Evolutionary conservation across 441 rosid species (phyloP).

Genomic region (Bruguiera hainesii): DNA sequence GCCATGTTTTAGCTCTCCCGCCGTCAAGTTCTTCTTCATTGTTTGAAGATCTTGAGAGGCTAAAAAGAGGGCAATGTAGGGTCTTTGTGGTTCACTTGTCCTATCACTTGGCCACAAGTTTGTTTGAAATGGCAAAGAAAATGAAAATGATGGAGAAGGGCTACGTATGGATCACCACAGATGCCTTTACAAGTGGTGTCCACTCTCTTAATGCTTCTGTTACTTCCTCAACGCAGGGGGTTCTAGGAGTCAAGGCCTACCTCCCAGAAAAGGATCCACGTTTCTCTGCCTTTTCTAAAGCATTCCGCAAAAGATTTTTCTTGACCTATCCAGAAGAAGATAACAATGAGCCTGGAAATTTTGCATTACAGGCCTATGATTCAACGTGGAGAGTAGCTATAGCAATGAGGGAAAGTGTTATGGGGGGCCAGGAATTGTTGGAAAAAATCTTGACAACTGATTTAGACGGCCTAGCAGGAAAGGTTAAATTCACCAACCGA

Average conservation of each 20-base stretch:
- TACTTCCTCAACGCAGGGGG: slow-evolving; percentile 28
- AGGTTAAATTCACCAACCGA: slow-evolving; percentile 17
- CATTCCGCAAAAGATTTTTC: slow-evolving; percentile 20
- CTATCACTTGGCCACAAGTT: background rate
- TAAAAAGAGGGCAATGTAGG: slow-evolving; percentile 18
- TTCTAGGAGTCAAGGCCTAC: slow-evolving; percentile 26
- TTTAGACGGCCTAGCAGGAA: slow-evolving; percentile 20
- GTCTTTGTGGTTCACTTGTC: slow-evolving; percentile 34
- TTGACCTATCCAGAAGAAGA: slow-evolving; percentile 14
- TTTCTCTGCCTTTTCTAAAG: slow-evolving; percentile 8
- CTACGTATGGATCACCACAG: slow-evolving; percentile 32
- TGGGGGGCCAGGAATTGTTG: slow-evolving; percentile 6
- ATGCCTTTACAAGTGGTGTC: slow-evolving; percentile 20
- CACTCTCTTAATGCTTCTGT: slow-evolving; percentile 19
- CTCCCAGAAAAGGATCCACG: background rate
- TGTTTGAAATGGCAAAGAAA: slow-evolving; percentile 24
- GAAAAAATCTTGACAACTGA: slow-evolving; percentile 3
- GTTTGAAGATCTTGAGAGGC: slow-evolving; percentile 15
- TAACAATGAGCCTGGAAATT: slow-evolving; percentile 22
- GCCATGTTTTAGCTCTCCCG: slow-evolving; percentile 16
- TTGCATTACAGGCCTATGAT: slow-evolving; percentile 31
- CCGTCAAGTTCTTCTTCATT: slow-evolving; percentile 12
- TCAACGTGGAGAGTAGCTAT: slow-evolving; percentile 18
- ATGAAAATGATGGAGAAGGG: slow-evolving; percentile 30
- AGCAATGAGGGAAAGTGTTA: slow-evolving; percentile 13